Evolutionary conservation across 2,329 filamentous ascomycete genomes (phyloP).

Genomic region (Sclerotinia nivalis): DNA sequence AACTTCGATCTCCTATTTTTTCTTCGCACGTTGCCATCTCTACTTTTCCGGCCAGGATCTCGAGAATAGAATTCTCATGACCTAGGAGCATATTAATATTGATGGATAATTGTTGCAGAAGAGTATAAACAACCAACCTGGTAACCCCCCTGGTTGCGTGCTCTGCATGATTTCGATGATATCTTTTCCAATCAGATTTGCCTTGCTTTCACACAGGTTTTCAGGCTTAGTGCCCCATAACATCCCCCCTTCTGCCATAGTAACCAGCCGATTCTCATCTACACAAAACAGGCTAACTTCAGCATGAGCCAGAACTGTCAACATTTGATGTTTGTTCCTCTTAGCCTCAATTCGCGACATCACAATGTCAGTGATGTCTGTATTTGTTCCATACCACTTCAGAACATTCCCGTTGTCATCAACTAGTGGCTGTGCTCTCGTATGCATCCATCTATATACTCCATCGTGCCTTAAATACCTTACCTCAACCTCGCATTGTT

Average conservation of each 20-base stretch:
- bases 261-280: slow-evolving; percentile 27
- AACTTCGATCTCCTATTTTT: slow-evolving; percentile 27
- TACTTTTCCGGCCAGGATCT: slow-evolving; percentile 31
- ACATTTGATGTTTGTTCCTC: slow-evolving; percentile 32
- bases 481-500: slow-evolving; percentile 30
- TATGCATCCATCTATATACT: slow-evolving; percentile 36
- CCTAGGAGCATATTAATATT: slow-evolving; percentile 14
- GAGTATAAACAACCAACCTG: not conserved
- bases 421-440: slow-evolving; percentile 29
- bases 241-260: slow-evolving; percentile 33
- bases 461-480: slow-evolving; percentile 34
- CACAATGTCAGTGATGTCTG: slow-evolving; percentile 34
- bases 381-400: slow-evolving; percentile 37
- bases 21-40: slow-evolving; percentile 33
- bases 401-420: slow-evolving; percentile 27
- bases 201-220: slow-evolving; percentile 19
- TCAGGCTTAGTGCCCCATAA: slow-evolving; percentile 24
- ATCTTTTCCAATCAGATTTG: slow-evolving; percentile 26
- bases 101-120: not conserved
- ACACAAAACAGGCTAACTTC: slow-evolving; percentile 35
- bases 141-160: slow-evolving; percentile 25
- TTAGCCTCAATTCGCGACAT: slow-evolving; percentile 33
- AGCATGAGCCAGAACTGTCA: slow-evolving; percentile 34
- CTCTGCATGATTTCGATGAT: slow-evolving; percentile 26
- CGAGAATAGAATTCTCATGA: slow-evolving; percentile 29